Percentiles rank a stretch among this genome's conserved stretches.
Evolutionary conservation across 164 flowering plant genomes (phyloP).

Genomic region (Vitis amurensis): DNA sequence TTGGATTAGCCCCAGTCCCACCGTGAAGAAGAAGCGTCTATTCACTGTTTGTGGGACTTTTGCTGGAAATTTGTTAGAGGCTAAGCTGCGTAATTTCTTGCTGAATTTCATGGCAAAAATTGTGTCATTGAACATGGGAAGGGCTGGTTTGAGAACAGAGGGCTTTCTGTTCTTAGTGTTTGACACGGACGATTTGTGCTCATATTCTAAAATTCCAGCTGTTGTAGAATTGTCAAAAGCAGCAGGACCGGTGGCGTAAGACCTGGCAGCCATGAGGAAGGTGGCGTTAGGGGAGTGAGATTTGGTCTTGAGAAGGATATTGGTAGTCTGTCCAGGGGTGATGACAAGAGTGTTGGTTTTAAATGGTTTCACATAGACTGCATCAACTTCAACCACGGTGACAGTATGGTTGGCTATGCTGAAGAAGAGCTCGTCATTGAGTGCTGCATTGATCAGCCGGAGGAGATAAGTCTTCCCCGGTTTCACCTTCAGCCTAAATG

Average conservation of each 20-base stretch:
- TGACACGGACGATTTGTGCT: constrained; percentile 4
- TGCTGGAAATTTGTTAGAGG: constrained; percentile 46
- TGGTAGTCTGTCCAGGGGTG: constrained; percentile 78
- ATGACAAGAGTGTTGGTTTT: constrained; percentile 45
- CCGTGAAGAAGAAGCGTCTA: constrained; percentile 55
- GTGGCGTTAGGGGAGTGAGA: constrained; percentile 40
- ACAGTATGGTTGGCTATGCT: constrained; percentile 69
- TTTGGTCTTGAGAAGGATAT: constrained; percentile 65
- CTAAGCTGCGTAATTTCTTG: constrained; percentile 49
- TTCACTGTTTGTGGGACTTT: constrained; percentile 58
- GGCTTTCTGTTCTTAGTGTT: constrained; percentile 20
- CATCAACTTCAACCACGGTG: constrained; percentile 69
- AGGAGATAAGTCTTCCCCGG: constrained; percentile 74
- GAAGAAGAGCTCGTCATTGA: constrained; percentile 80
- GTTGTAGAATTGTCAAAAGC: constrained; percentile 70
- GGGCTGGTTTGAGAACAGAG: constrained; percentile 37
- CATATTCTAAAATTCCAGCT: constrained; percentile 51
- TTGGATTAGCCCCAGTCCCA: constrained; percentile 54
- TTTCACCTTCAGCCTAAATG: constrained; percentile 66
- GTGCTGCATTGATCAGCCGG: constrained; percentile 77
- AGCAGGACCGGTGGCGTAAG: constrained; percentile 59
- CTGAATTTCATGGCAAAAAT: constrained; percentile 38
- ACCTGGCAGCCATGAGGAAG: constrained; percentile 62
- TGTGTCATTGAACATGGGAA: constrained; percentile 61
- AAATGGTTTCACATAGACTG: constrained; percentile 70